Evolutionary conservation across 192 early-diverging fungal species (phyloP).

Genomic region (Allomyces javanicus): DNA sequence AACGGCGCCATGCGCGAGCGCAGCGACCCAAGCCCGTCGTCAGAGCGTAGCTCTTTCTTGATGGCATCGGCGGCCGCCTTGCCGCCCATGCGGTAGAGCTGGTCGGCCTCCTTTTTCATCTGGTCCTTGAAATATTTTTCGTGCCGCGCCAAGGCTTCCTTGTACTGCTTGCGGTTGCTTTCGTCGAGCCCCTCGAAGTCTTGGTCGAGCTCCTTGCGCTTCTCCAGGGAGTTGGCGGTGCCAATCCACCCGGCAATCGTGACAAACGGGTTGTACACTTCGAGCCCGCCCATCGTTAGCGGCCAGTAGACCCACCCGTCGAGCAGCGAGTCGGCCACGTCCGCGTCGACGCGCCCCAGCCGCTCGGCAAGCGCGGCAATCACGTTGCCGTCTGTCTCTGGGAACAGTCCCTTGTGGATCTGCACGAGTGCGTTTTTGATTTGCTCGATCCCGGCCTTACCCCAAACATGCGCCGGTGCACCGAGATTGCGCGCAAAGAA

Average conservation of each 20-base stretch:
- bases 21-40: neutral
- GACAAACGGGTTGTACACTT: slow-evolving; percentile 3
- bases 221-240: neutral
- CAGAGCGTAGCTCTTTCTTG: neutral
- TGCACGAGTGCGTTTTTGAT: neutral
- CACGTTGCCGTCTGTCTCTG: neutral
- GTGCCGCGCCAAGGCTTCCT: too few species aligned
- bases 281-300: slow-evolving; percentile 4
- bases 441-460: neutral
- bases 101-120: too few species aligned
- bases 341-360: neutral
- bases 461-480: slow-evolving; percentile 1
- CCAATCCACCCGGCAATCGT: neutral
- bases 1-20: neutral
- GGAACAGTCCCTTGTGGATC: slow-evolving; percentile 6
- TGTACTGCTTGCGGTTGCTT: too few species aligned
- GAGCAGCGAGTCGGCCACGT: neutral
- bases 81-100: neutral
- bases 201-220: neutral
- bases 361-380: slow-evolving; percentile 1
- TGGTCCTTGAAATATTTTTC: neutral
- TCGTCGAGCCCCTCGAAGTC: neutral
- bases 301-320: slow-evolving; percentile 9
- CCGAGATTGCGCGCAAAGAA: slow-evolving; percentile 6
- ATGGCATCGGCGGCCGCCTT: neutral